Percentiles rank a stretch among this genome's conserved stretches.
phyloP scores from a whole-genome alignment of 805 yeast species.

The Barnettozyma pratensis region DNA sequence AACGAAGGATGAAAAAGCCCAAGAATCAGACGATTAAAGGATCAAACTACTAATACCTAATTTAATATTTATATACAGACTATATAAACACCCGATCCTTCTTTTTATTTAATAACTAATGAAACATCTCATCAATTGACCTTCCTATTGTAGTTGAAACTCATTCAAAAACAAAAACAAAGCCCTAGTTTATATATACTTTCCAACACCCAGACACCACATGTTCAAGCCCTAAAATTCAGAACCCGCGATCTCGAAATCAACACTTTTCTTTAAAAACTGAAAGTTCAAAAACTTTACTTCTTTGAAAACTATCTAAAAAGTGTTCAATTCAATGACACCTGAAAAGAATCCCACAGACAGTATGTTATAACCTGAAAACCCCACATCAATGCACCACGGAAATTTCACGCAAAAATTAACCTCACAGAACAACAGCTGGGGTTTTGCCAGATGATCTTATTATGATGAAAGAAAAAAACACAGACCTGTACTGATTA shows the following conservation, averaged over 20 bases:
- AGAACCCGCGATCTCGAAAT: neutral
- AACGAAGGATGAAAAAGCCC: neutral
- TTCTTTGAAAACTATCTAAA: neutral
- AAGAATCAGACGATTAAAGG: neutral
- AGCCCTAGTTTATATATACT: neutral
- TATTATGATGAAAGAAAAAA: constrained; percentile 37
- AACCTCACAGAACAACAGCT: too few relatives aligned
- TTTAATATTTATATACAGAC: neutral
- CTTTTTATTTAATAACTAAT: neutral
- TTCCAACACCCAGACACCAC: neutral
- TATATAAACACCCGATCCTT: neutral
- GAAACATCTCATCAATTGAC: neutral
- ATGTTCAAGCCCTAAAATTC: neutral
- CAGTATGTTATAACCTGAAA: neutral
- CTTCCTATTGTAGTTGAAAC: neutral
- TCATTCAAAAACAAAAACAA: neutral
- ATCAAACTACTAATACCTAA: neutral
- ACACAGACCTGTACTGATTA: constrained; percentile 60
- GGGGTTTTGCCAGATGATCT: neutral
- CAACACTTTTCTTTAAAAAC: too few relatives aligned
- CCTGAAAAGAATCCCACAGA: too few relatives aligned
- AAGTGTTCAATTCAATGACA: too few relatives aligned
- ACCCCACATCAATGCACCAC: neutral
- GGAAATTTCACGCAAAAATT: too few relatives aligned
- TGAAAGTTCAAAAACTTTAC: neutral